Percentiles rank a stretch among this genome's conserved stretches.
phyloP scores from a whole-genome alignment of 2,329 filamentous ascomycete genomes.

The Fusarium udum region DNA sequence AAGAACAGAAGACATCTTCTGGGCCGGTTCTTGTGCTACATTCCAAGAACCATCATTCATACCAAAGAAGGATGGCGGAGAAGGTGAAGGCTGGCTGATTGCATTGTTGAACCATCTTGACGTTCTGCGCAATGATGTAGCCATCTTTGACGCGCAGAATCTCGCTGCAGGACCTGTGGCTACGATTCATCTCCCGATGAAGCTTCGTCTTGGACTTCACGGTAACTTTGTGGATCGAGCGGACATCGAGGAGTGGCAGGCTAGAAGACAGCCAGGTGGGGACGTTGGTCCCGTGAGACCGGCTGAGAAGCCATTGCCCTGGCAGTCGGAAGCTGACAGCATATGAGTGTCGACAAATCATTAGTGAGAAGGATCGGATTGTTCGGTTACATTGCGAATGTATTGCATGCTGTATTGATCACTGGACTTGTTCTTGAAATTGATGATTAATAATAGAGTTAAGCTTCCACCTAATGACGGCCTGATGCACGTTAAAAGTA shows the following conservation, averaged over 20 bases:
- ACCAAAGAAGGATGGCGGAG: background rate
- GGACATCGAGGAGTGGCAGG: slow-evolving; percentile 17
- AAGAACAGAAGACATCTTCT: background rate
- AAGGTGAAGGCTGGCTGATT: background rate
- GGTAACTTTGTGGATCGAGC: slow-evolving; percentile 12
- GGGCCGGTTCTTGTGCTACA: background rate
- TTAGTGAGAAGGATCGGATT: accelerated
- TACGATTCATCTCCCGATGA: background rate
- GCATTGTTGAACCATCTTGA: slow-evolving; percentile 15
- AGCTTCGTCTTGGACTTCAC: slow-evolving; percentile 13
- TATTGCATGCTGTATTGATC: background rate
- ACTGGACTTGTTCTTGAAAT: background rate
- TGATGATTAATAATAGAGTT: accelerated
- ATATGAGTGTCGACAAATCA: accelerated
- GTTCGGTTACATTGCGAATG: accelerated
- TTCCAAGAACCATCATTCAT: slow-evolving; percentile 18
- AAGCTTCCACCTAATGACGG: too few relatives aligned
- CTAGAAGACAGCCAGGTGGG: background rate
- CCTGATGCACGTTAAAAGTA: background rate
- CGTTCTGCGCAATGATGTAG: slow-evolving; percentile 2
- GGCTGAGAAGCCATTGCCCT: background rate
- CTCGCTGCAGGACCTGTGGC: background rate
- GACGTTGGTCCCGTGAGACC: background rate
- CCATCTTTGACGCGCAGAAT: slow-evolving; percentile 3
- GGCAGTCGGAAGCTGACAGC: background rate